Evolutionary conservation across 2,329 filamentous ascomycete genomes (phyloP).

Genomic region (Parafenestella ontariensis): DNA sequence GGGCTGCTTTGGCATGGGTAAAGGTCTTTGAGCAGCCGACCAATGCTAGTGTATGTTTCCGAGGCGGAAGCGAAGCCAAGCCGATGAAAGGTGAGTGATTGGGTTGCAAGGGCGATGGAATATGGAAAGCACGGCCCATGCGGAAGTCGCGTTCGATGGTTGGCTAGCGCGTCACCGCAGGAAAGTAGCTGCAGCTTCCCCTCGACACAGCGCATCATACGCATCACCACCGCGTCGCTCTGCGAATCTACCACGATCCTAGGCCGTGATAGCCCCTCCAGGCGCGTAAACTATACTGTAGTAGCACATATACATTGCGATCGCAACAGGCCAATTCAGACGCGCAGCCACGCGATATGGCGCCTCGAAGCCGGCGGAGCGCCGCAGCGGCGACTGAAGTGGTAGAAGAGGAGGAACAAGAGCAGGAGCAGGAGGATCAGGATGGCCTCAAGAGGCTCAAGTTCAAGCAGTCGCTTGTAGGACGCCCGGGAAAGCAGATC

Average conservation of each 20-base stretch:
- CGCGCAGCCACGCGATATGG: constrained; percentile 47
- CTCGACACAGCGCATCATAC: constrained; percentile 16
- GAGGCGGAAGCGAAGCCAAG: background rate
- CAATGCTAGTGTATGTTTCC: background rate
- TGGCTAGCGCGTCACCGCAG: constrained; percentile 26
- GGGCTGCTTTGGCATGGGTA: background rate
- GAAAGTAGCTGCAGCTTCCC: constrained; percentile 12
- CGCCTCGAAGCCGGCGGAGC: constrained; percentile 49
- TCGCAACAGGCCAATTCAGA: background rate
- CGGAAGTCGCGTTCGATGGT: constrained; percentile 15
- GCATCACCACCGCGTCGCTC: constrained; percentile 22
- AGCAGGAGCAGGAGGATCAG: constrained; percentile 56
- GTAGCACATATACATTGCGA: background rate
- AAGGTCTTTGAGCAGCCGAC: background rate
- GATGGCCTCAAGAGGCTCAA: constrained; percentile 58
- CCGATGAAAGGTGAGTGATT: constrained; percentile 6
- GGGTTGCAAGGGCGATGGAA: background rate
- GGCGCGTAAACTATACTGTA: constrained; percentile 5
- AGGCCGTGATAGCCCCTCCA: constrained; percentile 1
- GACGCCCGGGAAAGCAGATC: constrained; percentile 91
- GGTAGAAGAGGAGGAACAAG: constrained; percentile 35
- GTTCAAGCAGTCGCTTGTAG: constrained; percentile 87
- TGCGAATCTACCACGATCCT: constrained; percentile 1
- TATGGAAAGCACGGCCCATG: constrained; percentile 11
- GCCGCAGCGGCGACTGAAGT: constrained; percentile 41